phyloP scores from a whole-genome alignment of 2,329 filamentous ascomycete species.

The Fusarium clavum region DNA sequence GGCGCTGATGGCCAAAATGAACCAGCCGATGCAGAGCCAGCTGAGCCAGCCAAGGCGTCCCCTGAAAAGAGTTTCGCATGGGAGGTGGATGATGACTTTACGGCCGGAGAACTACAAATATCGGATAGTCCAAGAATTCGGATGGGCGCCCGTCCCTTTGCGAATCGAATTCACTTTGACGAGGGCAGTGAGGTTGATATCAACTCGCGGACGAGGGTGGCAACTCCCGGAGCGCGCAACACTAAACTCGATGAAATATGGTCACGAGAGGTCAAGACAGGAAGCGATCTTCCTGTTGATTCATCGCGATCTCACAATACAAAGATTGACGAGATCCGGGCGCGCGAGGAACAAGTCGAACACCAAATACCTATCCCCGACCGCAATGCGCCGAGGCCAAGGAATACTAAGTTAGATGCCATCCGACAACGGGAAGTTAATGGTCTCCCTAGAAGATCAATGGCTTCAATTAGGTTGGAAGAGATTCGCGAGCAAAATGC shows the following conservation, averaged over 20 bases:
- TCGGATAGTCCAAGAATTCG: conserved; percentile 67
- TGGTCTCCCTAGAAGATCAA: conserved; percentile 58
- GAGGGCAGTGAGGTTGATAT: conserved; percentile 48
- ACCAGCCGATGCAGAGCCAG: conserved; percentile 1
- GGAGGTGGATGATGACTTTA: conserved; percentile 69
- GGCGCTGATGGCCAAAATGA: conserved; percentile 13
- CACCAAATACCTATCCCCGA: conserved; percentile 49
- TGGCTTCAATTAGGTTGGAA: conserved; percentile 63
- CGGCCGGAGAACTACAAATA: conserved; percentile 65
- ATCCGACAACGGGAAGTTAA: conserved; percentile 59
- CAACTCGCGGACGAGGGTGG: conserved; percentile 45
- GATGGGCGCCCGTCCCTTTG: conserved; percentile 53
- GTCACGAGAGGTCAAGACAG: conserved; percentile 55
- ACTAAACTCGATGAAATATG: conserved; percentile 60
- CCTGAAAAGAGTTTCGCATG: conserved; percentile 67
- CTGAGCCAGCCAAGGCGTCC: conserved; percentile 45
- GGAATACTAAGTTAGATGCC: conserved; percentile 63
- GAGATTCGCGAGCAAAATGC: conserved; percentile 65
- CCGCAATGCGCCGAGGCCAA: conserved; percentile 46
- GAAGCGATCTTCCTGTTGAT: conserved; percentile 42
- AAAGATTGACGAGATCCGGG: conserved; percentile 54
- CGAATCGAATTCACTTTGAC: conserved; percentile 50
- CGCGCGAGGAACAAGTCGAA: conserved; percentile 50
- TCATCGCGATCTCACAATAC: conserved; percentile 42
- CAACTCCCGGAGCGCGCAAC: conserved; percentile 52